Base-by-base conservation (phyloP, 2,329 filamentous ascomycete genomes). In the Scedosporium apiospermum region DNA sequence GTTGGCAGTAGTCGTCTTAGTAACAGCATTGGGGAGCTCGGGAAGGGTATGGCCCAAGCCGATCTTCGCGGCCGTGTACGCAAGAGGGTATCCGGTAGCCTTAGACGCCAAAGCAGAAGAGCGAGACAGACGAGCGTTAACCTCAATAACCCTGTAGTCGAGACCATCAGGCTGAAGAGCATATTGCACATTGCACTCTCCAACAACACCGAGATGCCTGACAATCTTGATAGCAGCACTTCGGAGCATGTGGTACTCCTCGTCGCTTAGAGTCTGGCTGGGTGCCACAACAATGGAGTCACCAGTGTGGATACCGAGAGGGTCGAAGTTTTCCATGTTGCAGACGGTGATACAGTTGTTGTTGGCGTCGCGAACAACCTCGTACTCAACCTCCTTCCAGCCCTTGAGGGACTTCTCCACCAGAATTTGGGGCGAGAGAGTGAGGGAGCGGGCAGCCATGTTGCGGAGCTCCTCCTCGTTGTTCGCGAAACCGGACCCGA, bases 281-380 rank as follows among this genome's bases (percentile, higher is more conserved):
- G 95, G 95, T 49, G 95, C 95, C 65, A 98, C 93, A 66, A 99
- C 95, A 70, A 99, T 99, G 70, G 93, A 97, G 81, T 99, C 95
- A 78, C 95, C 95, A 57, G 95, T 99, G 78, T 99, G 95, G 63
- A 96, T 96, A 71, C 95, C 95, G 44, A 99, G 86, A 67, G 95
- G 95, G 72, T 98, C 95, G 71, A 98, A 98, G 83, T 98, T 98
- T 68, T 77, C 75, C 75, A 77, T 77, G 71, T 76, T 98, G 83
- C 93, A 98, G 69, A 98, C 93, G 3, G 93, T 98, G 71, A 98
- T 98, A 75, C 95, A 98, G 84, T 99, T 99, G 83, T 98, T 96
- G 75, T 90, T 88, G 62, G 91, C 93, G 76, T 99, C 95, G 70
- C 95, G 90, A 66, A 98, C 95, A 63, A 98, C 95, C 77, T 98